These are phyloP conservation scores for Phytopythium litorale DNA, from an alignment of 352 stramenopile species.

Conservation along the genomic window DNA sequence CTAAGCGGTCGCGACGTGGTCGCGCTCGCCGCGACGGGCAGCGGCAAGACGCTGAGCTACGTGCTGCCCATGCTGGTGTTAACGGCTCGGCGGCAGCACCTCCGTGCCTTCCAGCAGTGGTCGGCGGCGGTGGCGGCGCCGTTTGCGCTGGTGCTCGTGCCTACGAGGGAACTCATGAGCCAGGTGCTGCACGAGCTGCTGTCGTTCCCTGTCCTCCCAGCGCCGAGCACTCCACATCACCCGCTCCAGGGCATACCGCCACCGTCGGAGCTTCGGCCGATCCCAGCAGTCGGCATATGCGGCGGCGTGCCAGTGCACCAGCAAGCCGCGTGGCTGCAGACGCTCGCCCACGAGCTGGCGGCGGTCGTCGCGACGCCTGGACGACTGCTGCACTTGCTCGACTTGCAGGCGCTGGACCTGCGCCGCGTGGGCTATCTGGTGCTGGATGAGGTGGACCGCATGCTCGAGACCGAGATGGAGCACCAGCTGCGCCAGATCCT, in stretches of 20 bases:
- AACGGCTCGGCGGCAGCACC: slow-evolving; percentile 12
- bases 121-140: slow-evolving; percentile 12
- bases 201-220: slow-evolving; percentile 14
- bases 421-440: slow-evolving; percentile 51
- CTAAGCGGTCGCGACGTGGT: slow-evolving; percentile 90
- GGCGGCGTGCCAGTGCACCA: slow-evolving; percentile 31
- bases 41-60: slow-evolving; percentile 96
- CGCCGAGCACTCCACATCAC: neutral
- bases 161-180: slow-evolving; percentile 94
- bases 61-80: slow-evolving; percentile 86
- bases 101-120: slow-evolving; percentile 48
- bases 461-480: slow-evolving; percentile 93
- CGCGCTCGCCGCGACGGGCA: slow-evolving; percentile 91
- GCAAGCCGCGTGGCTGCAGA: slow-evolving; percentile 32
- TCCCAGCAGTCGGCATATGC: slow-evolving; percentile 40
- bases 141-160: slow-evolving; percentile 89
- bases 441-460: slow-evolving; percentile 96
- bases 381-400: slow-evolving; percentile 48
- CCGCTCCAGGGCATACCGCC: neutral
- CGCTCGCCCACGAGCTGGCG: slow-evolving; percentile 12
- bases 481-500: slow-evolving; percentile 94
- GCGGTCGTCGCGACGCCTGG: slow-evolving; percentile 55
- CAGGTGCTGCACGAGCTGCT: slow-evolving; percentile 89
- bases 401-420: slow-evolving; percentile 22
- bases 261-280: neutral